Evolutionary conservation across 805 yeast genomes (phyloP), one percentile per base, ranked within the genome.

Genomic region (Wickerhamomyces chaumierensis): DNA sequence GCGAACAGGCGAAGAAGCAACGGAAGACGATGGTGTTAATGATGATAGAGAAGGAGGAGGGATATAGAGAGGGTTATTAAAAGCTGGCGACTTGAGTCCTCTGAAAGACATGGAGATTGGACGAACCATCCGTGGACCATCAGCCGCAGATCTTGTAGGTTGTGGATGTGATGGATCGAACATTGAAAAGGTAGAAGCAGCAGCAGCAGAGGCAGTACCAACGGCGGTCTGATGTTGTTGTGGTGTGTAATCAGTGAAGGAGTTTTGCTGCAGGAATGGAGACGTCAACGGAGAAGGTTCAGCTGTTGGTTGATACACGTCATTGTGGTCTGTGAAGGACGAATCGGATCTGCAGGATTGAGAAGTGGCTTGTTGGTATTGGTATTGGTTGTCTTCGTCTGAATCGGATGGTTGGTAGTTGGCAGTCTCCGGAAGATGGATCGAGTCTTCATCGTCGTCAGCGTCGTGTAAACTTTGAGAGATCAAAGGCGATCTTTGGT

Each of bases 31-130:
- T 21, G 15, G 17, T 15, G 18, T 16, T 3, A 35, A 20, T 17
- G 12, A 34, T 13, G 15, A 12, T 16, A 16, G 33, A 20, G 59
- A 65, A 13, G 63, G 55, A 34, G 36, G 31, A 18, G 39, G 31
- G 2, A 53, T 52, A 25, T 68, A 51, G 5, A 61, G 48, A 28
- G 54, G 47, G 21, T 55, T 58, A 13, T 54, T 39, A 44, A 76
- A 70, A 2, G 73, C 61, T 2, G 85, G 80, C 0, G 77, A 82
- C 39, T 61, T 67, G 39, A 79, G 54, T 0, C 87, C 87, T 43
- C 69, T 69, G 57, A 76, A 77, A 2, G 84, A 77, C 65, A 63
- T 58, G 1, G 69, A 64, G 3, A 63, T 45, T 18, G 68, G 68
- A 40, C 69, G 54, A 18, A 42, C 38, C 16, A 38, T 15, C 29